phyloP scores from a whole-genome alignment of 495 filamentous ascomycete species.

The Podospora comata region DNA sequence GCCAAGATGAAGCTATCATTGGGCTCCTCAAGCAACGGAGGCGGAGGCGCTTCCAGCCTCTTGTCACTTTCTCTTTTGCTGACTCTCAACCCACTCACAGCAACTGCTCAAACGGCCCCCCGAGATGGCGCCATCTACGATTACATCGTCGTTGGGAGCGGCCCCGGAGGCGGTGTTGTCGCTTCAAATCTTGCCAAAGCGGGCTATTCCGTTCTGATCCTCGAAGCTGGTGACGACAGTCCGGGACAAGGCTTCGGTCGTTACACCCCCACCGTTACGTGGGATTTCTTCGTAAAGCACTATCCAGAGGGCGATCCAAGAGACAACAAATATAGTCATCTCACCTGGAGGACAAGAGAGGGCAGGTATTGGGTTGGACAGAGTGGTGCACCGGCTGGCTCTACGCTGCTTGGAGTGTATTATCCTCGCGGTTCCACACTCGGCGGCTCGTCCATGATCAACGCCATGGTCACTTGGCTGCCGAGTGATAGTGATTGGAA shows the following conservation, averaged over 20 bases:
- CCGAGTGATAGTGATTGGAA: conserved; percentile 39
- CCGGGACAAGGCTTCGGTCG: conserved; percentile 27
- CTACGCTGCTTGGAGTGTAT: conserved; percentile 35
- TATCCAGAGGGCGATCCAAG: conserved; percentile 33
- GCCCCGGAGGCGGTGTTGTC: conserved; percentile 57
- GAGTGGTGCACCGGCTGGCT: conserved; percentile 31
- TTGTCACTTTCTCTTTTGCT: conserved; percentile 14
- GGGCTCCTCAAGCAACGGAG: conserved; percentile 5
- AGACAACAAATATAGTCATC: conserved; percentile 36
- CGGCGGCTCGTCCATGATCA: conserved; percentile 38
- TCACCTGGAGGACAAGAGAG: conserved; percentile 34
- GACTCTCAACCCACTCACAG: neutral
- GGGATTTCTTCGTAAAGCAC: conserved; percentile 41
- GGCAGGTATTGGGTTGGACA: conserved; percentile 37
- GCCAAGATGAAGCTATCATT: conserved; percentile 6
- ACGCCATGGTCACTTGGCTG: conserved; percentile 37
- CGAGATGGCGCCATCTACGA: conserved; percentile 30
- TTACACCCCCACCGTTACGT: conserved; percentile 37
- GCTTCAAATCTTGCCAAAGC: conserved; percentile 56
- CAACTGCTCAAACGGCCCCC: conserved; percentile 13
- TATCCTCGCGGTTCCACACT: conserved; percentile 38
- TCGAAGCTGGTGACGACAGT: conserved; percentile 57
- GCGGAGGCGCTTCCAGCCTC: neutral
- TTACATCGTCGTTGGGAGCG: conserved; percentile 41
- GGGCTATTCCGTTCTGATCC: conserved; percentile 52